Evolutionary conservation across 345 rosid genomes (phyloP).

Genomic region (Raphanus raphanistrum): DNA sequence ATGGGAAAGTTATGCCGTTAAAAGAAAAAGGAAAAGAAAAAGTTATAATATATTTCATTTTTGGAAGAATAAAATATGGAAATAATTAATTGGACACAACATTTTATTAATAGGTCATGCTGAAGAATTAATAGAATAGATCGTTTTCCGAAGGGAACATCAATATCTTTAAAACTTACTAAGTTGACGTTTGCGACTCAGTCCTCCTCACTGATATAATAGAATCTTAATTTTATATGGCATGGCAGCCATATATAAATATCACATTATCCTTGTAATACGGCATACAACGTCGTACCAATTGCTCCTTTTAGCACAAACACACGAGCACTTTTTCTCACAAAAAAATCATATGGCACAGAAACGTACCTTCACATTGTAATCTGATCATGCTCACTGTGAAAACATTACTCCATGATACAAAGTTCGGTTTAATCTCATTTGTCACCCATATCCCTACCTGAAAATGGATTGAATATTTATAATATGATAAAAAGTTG

Average conservation of each 20-base stretch:
- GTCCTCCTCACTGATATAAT: background rate
- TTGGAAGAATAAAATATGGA: too few species aligned
- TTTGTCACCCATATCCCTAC: slow-evolving; percentile 1
- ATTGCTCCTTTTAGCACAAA: background rate
- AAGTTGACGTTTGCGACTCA: background rate
- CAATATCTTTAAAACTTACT: background rate
- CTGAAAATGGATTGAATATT: background rate
- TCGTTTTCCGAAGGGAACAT: background rate
- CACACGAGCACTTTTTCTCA: background rate
- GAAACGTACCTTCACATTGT: background rate
- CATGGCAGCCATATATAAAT: background rate
- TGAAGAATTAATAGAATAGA: too few species aligned
- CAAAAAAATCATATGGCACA: background rate
- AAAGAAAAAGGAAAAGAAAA: too few species aligned
- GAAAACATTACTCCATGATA: background rate
- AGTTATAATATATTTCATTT: too few species aligned
- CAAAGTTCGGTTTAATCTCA: background rate
- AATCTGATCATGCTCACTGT: background rate
- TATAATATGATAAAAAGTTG: background rate
- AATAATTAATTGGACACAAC: too few species aligned
- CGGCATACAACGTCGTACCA: background rate
- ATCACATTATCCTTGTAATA: background rate
- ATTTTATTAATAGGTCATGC: too few species aligned
- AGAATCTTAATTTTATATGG: background rate
- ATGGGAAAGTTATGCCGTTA: too few species aligned